These are phyloP conservation scores for Fraxinus floribunda DNA, from an alignment of 305 asterid genomes.

Conservation along the genomic window DNA sequence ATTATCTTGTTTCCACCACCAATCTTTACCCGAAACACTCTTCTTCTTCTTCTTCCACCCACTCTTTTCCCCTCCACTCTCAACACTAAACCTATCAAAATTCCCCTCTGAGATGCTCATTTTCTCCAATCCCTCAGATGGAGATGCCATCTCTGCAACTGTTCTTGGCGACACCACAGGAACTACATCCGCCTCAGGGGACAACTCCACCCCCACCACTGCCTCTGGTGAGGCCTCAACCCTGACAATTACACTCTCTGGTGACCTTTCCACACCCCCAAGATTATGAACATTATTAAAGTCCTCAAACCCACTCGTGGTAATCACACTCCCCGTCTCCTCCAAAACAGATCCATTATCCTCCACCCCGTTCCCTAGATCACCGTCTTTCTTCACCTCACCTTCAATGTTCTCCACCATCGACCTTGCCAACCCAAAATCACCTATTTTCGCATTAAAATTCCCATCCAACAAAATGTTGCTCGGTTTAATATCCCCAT, in stretches of 20 bases:
- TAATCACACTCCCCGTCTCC: constrained; percentile 84
- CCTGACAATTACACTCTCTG: constrained; percentile 66
- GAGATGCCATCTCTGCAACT: constrained; percentile 71
- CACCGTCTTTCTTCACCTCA: constrained; percentile 57
- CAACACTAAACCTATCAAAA: constrained; percentile 57
- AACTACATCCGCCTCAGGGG: constrained; percentile 50
- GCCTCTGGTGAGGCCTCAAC: constrained; percentile 68
- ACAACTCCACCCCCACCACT: constrained; percentile 44
- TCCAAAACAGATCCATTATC: constrained; percentile 72
- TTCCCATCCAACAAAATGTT: constrained; percentile 63
- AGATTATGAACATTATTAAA: constrained; percentile 25
- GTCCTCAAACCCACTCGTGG: constrained; percentile 63
- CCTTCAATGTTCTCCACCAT: constrained; percentile 58
- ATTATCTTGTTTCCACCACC: constrained; percentile 99
- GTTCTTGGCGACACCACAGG: constrained; percentile 62
- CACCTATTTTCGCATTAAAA: constrained; percentile 78
- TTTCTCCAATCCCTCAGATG: constrained; percentile 60
- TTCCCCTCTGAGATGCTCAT: constrained; percentile 60
- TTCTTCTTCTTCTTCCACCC: constrained; percentile 69
- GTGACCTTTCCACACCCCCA: constrained; percentile 57
- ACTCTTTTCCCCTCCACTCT: constrained; percentile 54
- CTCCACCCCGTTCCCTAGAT: constrained; percentile 40
- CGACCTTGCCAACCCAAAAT: constrained; percentile 90
- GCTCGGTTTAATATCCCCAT: constrained; percentile 96
- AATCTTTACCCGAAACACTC: constrained; percentile 72